These are phyloP conservation scores for Pseudisothecium myosuroides DNA, from an alignment of 225 moss, liverwort and hornwort species.

Conservation along the genomic window DNA sequence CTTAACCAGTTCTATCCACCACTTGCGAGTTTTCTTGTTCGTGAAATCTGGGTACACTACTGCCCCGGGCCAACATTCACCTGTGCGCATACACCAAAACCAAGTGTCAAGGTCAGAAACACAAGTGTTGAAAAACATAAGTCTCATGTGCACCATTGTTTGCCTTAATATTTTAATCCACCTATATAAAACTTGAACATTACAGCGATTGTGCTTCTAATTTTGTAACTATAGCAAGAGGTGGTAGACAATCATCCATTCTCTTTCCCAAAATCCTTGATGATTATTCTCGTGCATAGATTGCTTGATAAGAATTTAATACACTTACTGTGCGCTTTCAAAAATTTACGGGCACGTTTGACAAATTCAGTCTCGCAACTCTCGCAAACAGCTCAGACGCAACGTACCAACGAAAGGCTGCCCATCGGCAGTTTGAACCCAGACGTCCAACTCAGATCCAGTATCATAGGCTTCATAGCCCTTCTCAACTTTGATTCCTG, in stretches of 20 bases:
- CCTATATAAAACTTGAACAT: background rate
- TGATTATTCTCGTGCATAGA: background rate
- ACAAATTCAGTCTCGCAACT: background rate
- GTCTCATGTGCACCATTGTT: background rate
- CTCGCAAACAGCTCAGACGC: background rate
- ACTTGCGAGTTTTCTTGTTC: slow-evolving; percentile 44
- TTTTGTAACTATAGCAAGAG: too few species aligned
- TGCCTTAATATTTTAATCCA: background rate
- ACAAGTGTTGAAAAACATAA: background rate
- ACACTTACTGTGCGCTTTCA: background rate
- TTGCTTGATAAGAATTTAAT: background rate
- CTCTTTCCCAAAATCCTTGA: background rate
- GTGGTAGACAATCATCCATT: background rate
- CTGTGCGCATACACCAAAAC: slow-evolving; percentile 5
- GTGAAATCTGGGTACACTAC: slow-evolving; percentile 74
- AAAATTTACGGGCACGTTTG: background rate
- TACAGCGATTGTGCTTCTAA: background rate
- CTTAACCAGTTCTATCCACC: slow-evolving; percentile 76
- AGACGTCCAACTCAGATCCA: slow-evolving; percentile 49
- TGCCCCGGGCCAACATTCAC: slow-evolving; percentile 84
- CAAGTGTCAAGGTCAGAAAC: background rate
- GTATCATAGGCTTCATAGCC: slow-evolving; percentile 65
- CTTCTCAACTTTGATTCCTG: slow-evolving; percentile 71
- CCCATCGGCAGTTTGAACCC: slow-evolving; percentile 50
- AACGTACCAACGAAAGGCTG: slow-evolving; percentile 54